Evolutionary conservation across 129 eudicot species (phyloP).

Genomic region (Oenanthe sinensis): DNA sequence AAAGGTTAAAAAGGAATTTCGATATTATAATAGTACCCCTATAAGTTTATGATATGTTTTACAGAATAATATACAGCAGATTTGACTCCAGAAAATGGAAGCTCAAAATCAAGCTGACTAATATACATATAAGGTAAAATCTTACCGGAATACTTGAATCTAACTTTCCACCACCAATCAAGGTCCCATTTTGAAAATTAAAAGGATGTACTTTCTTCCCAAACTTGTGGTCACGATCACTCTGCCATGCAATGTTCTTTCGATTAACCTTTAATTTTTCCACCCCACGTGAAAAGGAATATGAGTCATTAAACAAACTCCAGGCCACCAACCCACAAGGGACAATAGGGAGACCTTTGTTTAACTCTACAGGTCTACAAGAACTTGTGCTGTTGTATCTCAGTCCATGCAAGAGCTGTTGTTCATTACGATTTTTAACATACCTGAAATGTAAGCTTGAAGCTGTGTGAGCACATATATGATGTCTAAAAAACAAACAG

Average conservation of each 20-base stretch:
- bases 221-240: conserved; percentile 74
- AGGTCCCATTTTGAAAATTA: conserved; percentile 77
- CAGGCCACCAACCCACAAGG: conserved; percentile 94
- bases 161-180: conserved; percentile 77
- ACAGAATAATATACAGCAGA: neutral
- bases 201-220: conserved; percentile 70
- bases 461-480: conserved; percentile 4
- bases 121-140: conserved; percentile 2
- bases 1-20: neutral
- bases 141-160: conserved; percentile 71
- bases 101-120: neutral
- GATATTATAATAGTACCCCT: neutral
- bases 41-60: neutral
- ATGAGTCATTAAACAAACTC: conserved; percentile 88
- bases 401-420: conserved; percentile 66
- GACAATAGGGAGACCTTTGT: conserved; percentile 64
- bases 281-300: conserved; percentile 52
- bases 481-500: neutral
- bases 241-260: conserved; percentile 78
- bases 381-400: conserved; percentile 48
- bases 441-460: conserved; percentile 37
- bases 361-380: conserved; percentile 52
- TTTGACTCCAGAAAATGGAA: neutral
- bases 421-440: conserved; percentile 71
- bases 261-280: conserved; percentile 43